These are phyloP conservation scores for Brassica rapa DNA, from an alignment of 345 rosid species.

Conservation along the genomic window DNA sequence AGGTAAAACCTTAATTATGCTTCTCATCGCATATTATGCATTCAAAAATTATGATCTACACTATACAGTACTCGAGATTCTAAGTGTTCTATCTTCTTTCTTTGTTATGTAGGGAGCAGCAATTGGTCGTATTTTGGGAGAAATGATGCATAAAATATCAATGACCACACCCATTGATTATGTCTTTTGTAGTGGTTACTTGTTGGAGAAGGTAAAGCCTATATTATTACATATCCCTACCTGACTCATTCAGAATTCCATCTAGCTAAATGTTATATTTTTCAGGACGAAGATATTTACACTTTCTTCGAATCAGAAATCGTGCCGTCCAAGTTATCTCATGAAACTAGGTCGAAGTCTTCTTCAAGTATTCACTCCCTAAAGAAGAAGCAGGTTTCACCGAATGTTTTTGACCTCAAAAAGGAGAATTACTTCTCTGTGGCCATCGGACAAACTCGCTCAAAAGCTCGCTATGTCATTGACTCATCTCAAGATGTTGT, in stretches of 20 bases:
- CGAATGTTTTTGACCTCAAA: constrained; percentile 82
- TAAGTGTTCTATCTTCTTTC: background rate
- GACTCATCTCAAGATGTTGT: constrained; percentile 71
- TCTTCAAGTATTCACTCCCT: background rate
- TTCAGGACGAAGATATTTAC: constrained; percentile 88
- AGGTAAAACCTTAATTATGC: constrained; percentile 45
- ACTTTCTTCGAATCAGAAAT: constrained; percentile 78
- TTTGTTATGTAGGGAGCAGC: constrained; percentile 65
- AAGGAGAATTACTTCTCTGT: constrained; percentile 83
- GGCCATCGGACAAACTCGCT: constrained; percentile 62
- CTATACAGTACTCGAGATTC: background rate
- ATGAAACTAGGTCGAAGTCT: constrained; percentile 39
- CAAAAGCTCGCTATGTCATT: constrained; percentile 64
- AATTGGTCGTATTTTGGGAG: constrained; percentile 75
- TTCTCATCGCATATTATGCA: background rate
- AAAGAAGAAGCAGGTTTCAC: constrained; percentile 49
- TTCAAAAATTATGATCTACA: background rate
- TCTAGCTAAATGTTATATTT: background rate
- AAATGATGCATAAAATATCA: constrained; percentile 65
- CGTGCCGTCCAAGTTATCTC: constrained; percentile 14
- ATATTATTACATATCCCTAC: background rate
- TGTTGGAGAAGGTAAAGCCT: constrained; percentile 72
- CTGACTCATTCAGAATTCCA: background rate
- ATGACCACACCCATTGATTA: constrained; percentile 78
- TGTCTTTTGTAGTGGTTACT: constrained; percentile 82